These are phyloP conservation scores for Boletus edulis DNA, from an alignment of 768 basidiomycete species.

Conservation along the genomic window DNA sequence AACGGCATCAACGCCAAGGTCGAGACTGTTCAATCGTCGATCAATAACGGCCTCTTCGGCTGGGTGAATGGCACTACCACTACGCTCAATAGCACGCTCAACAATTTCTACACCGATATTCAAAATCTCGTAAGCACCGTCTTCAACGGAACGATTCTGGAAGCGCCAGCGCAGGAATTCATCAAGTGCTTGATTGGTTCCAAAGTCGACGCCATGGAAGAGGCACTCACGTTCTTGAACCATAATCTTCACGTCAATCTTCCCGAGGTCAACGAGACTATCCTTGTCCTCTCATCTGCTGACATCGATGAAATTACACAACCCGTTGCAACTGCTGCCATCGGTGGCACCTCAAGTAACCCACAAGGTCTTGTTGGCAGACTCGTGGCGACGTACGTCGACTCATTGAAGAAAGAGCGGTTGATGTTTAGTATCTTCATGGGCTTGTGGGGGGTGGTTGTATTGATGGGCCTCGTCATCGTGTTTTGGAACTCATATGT, in stretches of 20 bases:
- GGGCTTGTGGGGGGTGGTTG: slow-evolving; percentile 78
- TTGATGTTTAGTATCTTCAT: slow-evolving; percentile 84
- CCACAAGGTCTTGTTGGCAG: slow-evolving; percentile 65
- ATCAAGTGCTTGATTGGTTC: slow-evolving; percentile 87
- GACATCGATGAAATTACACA: slow-evolving; percentile 70
- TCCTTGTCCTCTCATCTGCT: slow-evolving; percentile 72
- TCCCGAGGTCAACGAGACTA: slow-evolving; percentile 69
- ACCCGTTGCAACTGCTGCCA: slow-evolving; percentile 82
- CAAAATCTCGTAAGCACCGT: slow-evolving; percentile 73
- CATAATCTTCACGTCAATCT: slow-evolving; percentile 81
- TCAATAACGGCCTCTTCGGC: slow-evolving; percentile 88
- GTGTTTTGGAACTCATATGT: slow-evolving; percentile 74
- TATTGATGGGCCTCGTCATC: slow-evolving; percentile 71
- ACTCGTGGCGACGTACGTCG: slow-evolving; percentile 71
- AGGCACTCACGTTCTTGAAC: slow-evolving; percentile 88
- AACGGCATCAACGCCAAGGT: slow-evolving; percentile 72
- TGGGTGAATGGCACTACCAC: slow-evolving; percentile 95
- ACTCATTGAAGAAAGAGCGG: slow-evolving; percentile 74
- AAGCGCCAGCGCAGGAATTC: slow-evolving; percentile 81
- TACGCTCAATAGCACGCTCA: slow-evolving; percentile 83
- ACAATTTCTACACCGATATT: slow-evolving; percentile 82
- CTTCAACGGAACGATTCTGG: slow-evolving; percentile 84
- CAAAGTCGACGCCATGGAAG: slow-evolving; percentile 84
- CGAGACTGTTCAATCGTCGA: slow-evolving; percentile 61
- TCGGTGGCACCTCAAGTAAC: slow-evolving; percentile 54